Conservation (phyloP, 192 early-diverging fungal species). For the Gigaspora rosea region DNA sequence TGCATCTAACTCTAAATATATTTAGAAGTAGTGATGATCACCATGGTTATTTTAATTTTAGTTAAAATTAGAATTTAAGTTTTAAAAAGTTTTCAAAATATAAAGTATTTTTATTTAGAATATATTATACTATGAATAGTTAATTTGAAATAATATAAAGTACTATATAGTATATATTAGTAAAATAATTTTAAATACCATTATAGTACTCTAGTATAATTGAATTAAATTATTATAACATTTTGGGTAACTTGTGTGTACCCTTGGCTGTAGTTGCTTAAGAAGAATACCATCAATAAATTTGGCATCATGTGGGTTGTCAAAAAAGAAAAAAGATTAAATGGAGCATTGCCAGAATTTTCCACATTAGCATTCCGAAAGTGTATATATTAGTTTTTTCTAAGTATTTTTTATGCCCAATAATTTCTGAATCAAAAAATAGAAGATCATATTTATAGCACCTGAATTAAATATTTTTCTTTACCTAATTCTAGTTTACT, state of each 20-base stretch:
- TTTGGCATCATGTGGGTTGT: constrained; percentile 2
- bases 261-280: not conserved
- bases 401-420: not conserved
- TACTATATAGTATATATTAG: too few relatives aligned
- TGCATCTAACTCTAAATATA: too few relatives aligned
- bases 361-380: constrained; percentile 32
- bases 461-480: constrained; percentile 12
- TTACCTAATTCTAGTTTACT: constrained; percentile 23
- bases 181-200: too few relatives aligned
- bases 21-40: too few relatives aligned
- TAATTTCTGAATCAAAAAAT: constrained; percentile 14
- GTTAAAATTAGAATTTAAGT: too few relatives aligned
- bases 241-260: not conserved
- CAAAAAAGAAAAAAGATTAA: constrained; percentile 9
- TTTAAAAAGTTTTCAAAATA: too few relatives aligned
- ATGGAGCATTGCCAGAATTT: constrained; percentile 20
- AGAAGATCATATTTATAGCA: constrained; percentile 18
- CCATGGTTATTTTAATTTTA: too few relatives aligned
- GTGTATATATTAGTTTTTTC: constrained; percentile 13
- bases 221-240: constrained; percentile 21
- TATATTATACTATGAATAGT: too few relatives aligned
- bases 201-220: not conserved
- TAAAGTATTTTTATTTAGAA: too few relatives aligned
- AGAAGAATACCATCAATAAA: not conserved
- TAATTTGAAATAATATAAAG: too few relatives aligned